These are phyloP conservation scores for Periglandula ipomoeae DNA, from an alignment of 2,329 filamentous ascomycete genomes.

Conservation along the genomic window DNA sequence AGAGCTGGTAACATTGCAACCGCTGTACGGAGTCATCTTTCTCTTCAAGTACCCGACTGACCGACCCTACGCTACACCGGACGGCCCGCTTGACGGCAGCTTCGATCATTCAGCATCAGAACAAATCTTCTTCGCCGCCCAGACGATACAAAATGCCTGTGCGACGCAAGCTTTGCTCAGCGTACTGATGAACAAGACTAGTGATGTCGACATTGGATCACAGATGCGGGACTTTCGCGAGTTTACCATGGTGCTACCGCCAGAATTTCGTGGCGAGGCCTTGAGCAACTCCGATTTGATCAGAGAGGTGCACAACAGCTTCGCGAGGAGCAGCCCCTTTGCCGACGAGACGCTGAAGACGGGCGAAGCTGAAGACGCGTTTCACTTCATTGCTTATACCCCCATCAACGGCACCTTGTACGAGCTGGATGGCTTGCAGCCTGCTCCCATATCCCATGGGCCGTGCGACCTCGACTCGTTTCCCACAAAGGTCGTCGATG, in stretches of 20 bases:
- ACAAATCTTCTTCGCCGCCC: constrained; percentile 83
- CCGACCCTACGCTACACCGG: constrained; percentile 47
- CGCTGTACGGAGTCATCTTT: constrained; percentile 93
- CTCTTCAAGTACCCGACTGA: constrained; percentile 93
- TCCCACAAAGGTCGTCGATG: constrained; percentile 71
- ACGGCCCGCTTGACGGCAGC: constrained; percentile 66
- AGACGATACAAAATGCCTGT: constrained; percentile 98
- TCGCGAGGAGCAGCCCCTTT: constrained; percentile 82
- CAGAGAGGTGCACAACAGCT: constrained; percentile 78
- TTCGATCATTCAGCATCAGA: constrained; percentile 71
- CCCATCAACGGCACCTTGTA: constrained; percentile 72
- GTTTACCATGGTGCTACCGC: constrained; percentile 76
- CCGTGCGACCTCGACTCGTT: constrained; percentile 62
- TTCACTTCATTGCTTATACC: constrained; percentile 96
- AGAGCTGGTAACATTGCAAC: constrained; percentile 59
- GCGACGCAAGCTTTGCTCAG: constrained; percentile 92
- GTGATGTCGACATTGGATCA: constrained; percentile 60
- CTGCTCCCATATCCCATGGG: constrained; percentile 84
- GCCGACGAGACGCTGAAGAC: constrained; percentile 72
- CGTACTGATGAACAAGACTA: constrained; percentile 78
- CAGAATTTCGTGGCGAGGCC: constrained; percentile 56
- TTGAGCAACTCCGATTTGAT: constrained; percentile 58
- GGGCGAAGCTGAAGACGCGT: constrained; percentile 74
- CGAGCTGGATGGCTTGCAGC: constrained; percentile 91
- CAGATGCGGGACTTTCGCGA: constrained; percentile 72